A percentile compares a stretch with the other conserved stretches of the same genome.
Conservation (phyloP, 495 filamentous ascomycete genomes). For the Penicillium tannophilum region DNA sequence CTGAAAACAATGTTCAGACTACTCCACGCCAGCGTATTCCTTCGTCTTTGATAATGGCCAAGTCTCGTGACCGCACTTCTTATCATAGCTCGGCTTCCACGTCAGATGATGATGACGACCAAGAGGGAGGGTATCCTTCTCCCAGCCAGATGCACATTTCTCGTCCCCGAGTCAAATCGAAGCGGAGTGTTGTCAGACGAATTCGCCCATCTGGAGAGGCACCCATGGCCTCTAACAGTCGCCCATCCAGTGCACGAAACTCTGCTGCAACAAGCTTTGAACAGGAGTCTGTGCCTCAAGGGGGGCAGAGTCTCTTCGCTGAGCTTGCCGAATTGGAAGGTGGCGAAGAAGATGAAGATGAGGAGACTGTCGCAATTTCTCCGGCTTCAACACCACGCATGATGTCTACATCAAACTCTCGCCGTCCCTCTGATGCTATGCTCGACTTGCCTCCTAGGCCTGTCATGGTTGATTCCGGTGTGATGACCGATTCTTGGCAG, state of each 20-base stretch:
- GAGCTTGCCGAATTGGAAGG: slow-evolving; percentile 79
- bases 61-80: slow-evolving; percentile 62
- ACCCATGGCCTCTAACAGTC: slow-evolving; percentile 51
- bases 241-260: slow-evolving; percentile 52
- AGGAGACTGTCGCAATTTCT: slow-evolving; percentile 47
- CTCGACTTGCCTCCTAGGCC: slow-evolving; percentile 34
- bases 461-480: slow-evolving; percentile 75
- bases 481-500: slow-evolving; percentile 83
- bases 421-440: slow-evolving; percentile 38
- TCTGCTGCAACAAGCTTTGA: slow-evolving; percentile 50
- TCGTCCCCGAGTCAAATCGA: slow-evolving; percentile 69
- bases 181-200: slow-evolving; percentile 61
- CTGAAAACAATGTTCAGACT: slow-evolving; percentile 62
- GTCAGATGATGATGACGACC: slow-evolving; percentile 76
- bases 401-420: slow-evolving; percentile 37
- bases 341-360: slow-evolving; percentile 66
- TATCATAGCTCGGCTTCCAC: slow-evolving; percentile 89
- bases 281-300: slow-evolving; percentile 50
- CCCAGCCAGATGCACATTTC: slow-evolving; percentile 64
- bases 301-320: slow-evolving; percentile 82
- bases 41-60: slow-evolving; percentile 46
- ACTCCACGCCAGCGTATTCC: slow-evolving; percentile 45
- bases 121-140: slow-evolving; percentile 55
- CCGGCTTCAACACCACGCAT: slow-evolving; percentile 57
- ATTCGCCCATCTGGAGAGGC: slow-evolving; percentile 69